Conservation (phyloP, 192 early-diverging fungal species). For the Chytriomyces sp. region DNA sequence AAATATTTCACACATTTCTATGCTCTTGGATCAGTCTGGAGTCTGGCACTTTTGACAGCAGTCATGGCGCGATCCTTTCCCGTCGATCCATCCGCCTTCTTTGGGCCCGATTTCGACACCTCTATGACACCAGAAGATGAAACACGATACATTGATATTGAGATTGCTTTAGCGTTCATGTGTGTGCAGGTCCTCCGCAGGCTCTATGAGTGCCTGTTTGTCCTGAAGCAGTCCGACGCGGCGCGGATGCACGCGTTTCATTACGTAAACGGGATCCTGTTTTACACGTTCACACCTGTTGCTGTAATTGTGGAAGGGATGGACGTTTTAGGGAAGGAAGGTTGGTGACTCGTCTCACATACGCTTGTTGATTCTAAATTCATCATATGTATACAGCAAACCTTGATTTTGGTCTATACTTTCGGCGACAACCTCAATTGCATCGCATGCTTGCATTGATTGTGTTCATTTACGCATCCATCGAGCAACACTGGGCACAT, state of each 20-base stretch:
- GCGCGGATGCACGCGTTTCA: conserved; percentile 41
- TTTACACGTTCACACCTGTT: conserved; percentile 37
- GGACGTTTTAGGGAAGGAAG: neutral
- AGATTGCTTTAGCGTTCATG: conserved; percentile 25
- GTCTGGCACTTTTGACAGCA: neutral
- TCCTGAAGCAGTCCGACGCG: neutral
- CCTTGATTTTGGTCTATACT: neutral
- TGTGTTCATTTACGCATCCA: conserved; percentile 24
- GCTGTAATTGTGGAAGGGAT: conserved; percentile 35
- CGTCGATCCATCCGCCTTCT: neutral
- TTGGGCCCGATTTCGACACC: neutral
- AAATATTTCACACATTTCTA: conserved; percentile 4
- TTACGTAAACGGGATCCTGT: conserved; percentile 38
- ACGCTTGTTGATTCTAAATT: too few relatives aligned
- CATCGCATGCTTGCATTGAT: conserved; percentile 5
- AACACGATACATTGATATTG: neutral
- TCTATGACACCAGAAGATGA: neutral
- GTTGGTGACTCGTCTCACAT: too few relatives aligned
- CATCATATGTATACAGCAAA: too few relatives aligned
- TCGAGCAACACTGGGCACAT: conserved; percentile 29
- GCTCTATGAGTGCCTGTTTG: conserved; percentile 30
- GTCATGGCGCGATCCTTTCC: neutral
- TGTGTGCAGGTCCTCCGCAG: conserved; percentile 22
- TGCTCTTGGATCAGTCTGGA: neutral
- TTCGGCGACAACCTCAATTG: too few relatives aligned